Evolutionary conservation across 2,329 filamentous ascomycete genomes (phyloP).

Genomic region (Lasiodiplodia sp.): DNA sequence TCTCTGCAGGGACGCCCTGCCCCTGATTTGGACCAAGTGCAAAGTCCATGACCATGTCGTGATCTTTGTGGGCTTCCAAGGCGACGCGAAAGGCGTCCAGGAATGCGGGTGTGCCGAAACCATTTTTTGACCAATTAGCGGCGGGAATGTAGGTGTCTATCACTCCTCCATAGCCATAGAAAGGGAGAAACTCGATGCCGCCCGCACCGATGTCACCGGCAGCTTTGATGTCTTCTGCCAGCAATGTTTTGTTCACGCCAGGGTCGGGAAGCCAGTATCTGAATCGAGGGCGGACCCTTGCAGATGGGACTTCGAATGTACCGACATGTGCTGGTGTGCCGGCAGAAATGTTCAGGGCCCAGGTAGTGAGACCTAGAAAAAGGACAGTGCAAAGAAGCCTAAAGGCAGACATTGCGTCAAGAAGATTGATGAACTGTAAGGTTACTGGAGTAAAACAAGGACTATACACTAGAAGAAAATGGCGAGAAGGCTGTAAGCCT

Average conservation of each 20-base stretch:
- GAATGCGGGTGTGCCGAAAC: background rate
- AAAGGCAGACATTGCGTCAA: no score
- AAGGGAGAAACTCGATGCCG: slow-evolving; percentile 6
- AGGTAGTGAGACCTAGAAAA: no score
- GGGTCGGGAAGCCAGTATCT: slow-evolving; percentile 2
- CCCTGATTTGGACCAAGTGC: slow-evolving; percentile 53
- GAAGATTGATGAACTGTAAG: no score
- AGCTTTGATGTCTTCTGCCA: background rate
- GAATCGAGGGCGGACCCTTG: background rate
- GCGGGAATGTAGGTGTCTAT: background rate
- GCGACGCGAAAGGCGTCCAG: background rate
- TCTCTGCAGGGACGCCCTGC: slow-evolving; percentile 48
- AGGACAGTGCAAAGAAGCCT: no score
- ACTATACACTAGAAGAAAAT: no score
- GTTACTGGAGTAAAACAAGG: no score
- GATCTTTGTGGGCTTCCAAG: slow-evolving; percentile 42
- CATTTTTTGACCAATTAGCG: background rate
- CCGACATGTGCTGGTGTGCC: background rate
- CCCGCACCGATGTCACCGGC: background rate
- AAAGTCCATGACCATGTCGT: slow-evolving; percentile 51
- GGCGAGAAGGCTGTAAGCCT: no score
- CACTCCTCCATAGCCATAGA: background rate
- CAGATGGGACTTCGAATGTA: background rate
- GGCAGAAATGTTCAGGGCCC: no score
- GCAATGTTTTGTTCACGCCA: background rate